phyloP scores from a whole-genome alignment of 2,329 filamentous ascomycete species.

The Parascedosporium putredinis region DNA sequence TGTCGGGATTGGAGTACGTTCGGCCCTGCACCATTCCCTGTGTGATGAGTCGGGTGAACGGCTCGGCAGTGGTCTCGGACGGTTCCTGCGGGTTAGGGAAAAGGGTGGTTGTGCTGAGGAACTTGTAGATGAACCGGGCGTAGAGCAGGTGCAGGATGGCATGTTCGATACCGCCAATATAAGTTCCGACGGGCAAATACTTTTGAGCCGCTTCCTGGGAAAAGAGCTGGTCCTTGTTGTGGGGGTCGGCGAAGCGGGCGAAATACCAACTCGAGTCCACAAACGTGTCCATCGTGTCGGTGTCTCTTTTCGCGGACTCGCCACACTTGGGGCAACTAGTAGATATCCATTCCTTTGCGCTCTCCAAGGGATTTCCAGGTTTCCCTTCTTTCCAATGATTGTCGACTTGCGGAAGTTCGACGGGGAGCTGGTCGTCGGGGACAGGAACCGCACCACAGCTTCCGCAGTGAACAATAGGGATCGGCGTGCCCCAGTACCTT shows the following conservation, averaged over 20 bases:
- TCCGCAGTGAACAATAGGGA: constrained; percentile 75
- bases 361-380: constrained; percentile 67
- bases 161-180: constrained; percentile 82
- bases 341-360: constrained; percentile 62
- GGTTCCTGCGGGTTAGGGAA: constrained; percentile 29
- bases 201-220: constrained; percentile 43
- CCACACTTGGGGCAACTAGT: constrained; percentile 66
- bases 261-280: constrained; percentile 95
- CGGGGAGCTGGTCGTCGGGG: constrained; percentile 64
- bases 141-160: constrained; percentile 86
- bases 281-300: constrained; percentile 94
- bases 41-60: constrained; percentile 71
- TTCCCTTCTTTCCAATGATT: constrained; percentile 58
- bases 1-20: constrained; percentile 66
- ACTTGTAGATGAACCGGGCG: constrained; percentile 83
- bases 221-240: constrained; percentile 53
- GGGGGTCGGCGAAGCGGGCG: constrained; percentile 64
- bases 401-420: constrained; percentile 60
- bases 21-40: constrained; percentile 92
- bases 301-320: constrained; percentile 64
- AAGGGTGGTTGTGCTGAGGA: constrained; percentile 50
- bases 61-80: constrained; percentile 42
- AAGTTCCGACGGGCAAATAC: constrained; percentile 70
- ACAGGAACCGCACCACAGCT: constrained; percentile 72
- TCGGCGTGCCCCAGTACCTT: constrained; percentile 83